Evolutionary conservation across 208 protist genomes (phyloP).

Genomic region (Leishmania amazonensis): DNA sequence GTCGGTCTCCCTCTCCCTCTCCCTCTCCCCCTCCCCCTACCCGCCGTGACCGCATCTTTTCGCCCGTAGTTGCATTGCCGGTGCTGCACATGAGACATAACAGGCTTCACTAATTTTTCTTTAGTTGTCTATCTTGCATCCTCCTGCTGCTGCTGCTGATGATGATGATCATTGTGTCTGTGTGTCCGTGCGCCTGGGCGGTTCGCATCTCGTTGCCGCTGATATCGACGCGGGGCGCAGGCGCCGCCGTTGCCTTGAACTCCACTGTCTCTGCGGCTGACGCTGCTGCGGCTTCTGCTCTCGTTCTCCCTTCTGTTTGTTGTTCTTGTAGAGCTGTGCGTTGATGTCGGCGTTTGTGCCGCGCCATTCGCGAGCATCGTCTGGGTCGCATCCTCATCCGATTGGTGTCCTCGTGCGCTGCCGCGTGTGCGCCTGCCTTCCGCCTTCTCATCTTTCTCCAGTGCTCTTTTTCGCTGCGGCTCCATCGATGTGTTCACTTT

Average conservation of each 20-base stretch:
- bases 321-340: background rate
- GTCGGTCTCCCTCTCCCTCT: background rate
- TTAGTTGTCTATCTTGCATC: too few species aligned
- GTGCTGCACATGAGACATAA: too few species aligned
- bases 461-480: background rate
- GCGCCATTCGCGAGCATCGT: too few species aligned
- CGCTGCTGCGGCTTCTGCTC: background rate
- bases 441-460: background rate
- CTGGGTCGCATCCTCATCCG: too few species aligned
- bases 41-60: background rate
- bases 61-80: too few species aligned
- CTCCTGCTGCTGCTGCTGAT: background rate
- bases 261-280: background rate
- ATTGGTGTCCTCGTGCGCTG: too few species aligned
- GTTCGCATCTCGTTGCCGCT: background rate
- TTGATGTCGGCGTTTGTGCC: too few species aligned
- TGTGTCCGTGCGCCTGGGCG: background rate
- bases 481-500: background rate
- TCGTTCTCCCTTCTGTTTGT: background rate
- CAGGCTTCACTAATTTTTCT: too few species aligned
- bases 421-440: background rate
- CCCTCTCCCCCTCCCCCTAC: background rate
- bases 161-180: background rate
- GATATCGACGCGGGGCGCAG: background rate
- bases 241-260: background rate